phyloP scores from a whole-genome alignment of 2,329 filamentous ascomycete species.

The Chalaropsis ovoidea region DNA sequence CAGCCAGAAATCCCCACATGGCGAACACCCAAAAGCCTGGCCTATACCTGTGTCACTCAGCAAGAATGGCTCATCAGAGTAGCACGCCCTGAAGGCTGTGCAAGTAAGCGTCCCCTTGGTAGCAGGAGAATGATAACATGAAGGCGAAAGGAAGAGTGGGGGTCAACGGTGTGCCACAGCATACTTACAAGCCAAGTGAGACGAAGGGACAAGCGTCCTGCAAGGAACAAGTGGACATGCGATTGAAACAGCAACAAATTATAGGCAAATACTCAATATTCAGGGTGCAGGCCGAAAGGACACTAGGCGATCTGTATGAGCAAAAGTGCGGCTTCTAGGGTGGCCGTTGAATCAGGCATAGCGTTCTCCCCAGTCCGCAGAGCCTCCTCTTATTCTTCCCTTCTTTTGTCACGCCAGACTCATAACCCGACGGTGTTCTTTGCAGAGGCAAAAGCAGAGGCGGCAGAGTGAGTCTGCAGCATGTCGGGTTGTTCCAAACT shows the following conservation, averaged over 20 bases:
- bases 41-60: background rate
- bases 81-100: background rate
- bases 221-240: background rate
- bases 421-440: background rate
- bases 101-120: background rate
- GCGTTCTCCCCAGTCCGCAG: background rate
- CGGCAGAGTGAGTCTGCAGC: too few species aligned
- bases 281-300: background rate
- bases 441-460: background rate
- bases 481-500: too few species aligned
- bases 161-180: background rate
- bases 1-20: too few species aligned
- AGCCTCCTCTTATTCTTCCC: background rate
- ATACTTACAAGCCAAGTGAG: background rate
- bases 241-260: background rate
- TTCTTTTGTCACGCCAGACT: background rate
- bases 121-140: background rate
- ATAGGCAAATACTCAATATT: background rate
- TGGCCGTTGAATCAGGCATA: background rate
- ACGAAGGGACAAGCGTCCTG: background rate
- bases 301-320: too few species aligned
- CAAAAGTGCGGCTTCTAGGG: background rate
- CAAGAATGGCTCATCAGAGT: background rate
- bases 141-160: background rate
- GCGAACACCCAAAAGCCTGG: too few species aligned